Evolutionary conservation across 441 rosid genomes (phyloP).

Genomic region (Jatropha podagrica): DNA sequence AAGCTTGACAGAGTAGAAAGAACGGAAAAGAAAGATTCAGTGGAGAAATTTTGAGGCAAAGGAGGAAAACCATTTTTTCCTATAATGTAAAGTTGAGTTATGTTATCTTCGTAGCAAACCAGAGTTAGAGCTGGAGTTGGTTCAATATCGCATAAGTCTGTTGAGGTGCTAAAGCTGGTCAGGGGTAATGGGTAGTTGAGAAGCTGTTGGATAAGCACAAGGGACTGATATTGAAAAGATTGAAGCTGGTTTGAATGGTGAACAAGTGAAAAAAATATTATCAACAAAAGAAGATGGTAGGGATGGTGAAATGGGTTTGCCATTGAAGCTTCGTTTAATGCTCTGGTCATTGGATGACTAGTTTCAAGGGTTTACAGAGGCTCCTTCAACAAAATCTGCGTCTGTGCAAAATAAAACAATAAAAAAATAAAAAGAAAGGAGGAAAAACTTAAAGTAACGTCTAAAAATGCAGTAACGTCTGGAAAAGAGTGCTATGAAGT

Average conservation of each 20-base stretch:
- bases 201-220: constrained; percentile 39
- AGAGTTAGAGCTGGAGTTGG: constrained; percentile 44
- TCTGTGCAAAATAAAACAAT: too few relatives aligned
- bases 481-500: too few relatives aligned
- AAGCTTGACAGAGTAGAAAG: constrained; percentile 39
- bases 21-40: constrained; percentile 37
- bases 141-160: constrained; percentile 45
- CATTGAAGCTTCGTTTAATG: constrained; percentile 21
- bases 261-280: constrained; percentile 7
- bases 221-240: constrained; percentile 36
- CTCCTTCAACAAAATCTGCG: not conserved
- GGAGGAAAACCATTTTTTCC: constrained; percentile 22
- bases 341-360: too few relatives aligned
- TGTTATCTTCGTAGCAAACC: constrained; percentile 46
- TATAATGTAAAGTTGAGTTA: constrained; percentile 57
- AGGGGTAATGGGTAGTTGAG: constrained; percentile 39
- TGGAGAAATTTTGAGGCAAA: constrained; percentile 24
- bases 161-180: constrained; percentile 25
- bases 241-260: constrained; percentile 43
- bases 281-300: constrained; percentile 20
- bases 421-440: too few relatives aligned
- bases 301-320: constrained; percentile 23
- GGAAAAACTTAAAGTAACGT: too few relatives aligned
- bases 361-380: constrained; percentile 2
- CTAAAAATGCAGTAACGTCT: too few relatives aligned